A percentile compares a stretch with the other conserved stretches of the same genome.
Conservation (phyloP, 352 stramenopile species). For the Pythium apleroticum region DNA sequence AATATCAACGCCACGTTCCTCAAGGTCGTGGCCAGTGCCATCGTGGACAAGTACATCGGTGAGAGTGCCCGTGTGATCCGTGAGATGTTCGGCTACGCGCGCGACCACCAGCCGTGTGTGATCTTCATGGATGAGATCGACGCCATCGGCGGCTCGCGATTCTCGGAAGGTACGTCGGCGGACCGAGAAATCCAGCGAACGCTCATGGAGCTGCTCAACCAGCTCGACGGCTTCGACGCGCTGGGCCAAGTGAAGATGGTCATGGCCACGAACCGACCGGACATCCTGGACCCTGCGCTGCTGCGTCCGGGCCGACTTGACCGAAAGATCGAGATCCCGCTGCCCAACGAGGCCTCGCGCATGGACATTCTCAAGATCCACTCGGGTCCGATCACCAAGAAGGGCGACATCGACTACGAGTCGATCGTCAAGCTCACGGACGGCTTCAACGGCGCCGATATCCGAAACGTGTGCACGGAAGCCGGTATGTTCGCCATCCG, state of each 20-base stretch:
- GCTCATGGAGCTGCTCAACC: conserved; percentile 99
- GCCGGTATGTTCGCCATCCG: conserved; percentile 98
- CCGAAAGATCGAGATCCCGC: conserved; percentile 99
- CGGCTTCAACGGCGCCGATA: conserved; percentile 99
- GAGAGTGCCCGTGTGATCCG: conserved; percentile 99
- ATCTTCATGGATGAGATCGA: conserved; percentile 99
- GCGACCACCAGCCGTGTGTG: conserved; percentile 98
- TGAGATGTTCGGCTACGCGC: conserved; percentile 98
- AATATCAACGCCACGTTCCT: conserved; percentile 99
- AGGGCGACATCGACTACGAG: conserved; percentile 99
- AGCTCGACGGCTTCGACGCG: conserved; percentile 99
- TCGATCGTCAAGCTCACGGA: conserved; percentile 99
- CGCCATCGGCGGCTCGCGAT: conserved; percentile 97
- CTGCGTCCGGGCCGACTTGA: conserved; percentile 97
- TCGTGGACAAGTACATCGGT: conserved; percentile 99
- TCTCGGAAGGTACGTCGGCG: conserved; percentile 95
- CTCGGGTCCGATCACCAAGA: conserved; percentile 96
- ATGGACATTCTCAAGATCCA: conserved; percentile 99
- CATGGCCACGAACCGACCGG: conserved; percentile 99
- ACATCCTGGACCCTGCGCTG: conserved; percentile 99
- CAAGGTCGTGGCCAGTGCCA: conserved; percentile 98
- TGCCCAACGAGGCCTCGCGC: conserved; percentile 97
- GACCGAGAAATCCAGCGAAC: conserved; percentile 99
- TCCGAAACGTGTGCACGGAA: conserved; percentile 98
- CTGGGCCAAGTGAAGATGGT: conserved; percentile 99